Percentiles rank a stretch among this genome's conserved stretches.
Evolutionary conservation across 352 stramenopile genomes (phyloP).

Genomic region (Globisporangium barbulae): DNA sequence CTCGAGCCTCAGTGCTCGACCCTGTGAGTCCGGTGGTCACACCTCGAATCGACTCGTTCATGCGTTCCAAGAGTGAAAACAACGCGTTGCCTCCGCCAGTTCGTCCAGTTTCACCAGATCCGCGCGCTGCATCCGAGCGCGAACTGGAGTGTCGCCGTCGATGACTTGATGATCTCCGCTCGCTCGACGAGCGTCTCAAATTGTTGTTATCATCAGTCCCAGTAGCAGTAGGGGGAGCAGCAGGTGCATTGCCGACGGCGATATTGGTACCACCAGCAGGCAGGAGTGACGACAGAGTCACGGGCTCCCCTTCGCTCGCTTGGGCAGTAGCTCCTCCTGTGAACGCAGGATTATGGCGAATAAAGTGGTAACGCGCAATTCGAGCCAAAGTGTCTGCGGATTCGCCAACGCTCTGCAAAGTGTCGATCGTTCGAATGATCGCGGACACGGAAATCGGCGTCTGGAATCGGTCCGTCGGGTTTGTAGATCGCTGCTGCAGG

Average conservation of each 20-base stretch:
- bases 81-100: conserved; percentile 11
- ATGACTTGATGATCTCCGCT: conserved; percentile 16
- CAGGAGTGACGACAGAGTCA: not conserved
- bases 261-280: not conserved
- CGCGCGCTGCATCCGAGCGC: conserved; percentile 5
- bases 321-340: conserved; percentile 4
- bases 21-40: conserved; percentile 3
- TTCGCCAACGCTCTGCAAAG: conserved; percentile 52
- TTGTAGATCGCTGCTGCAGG: conserved; percentile 14
- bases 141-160: conserved; percentile 9
- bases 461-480: not conserved
- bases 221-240: not conserved
- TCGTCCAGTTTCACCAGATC: not conserved
- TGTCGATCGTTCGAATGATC: conserved; percentile 49
- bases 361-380: conserved; percentile 47
- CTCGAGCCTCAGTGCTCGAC: not conserved
- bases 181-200: not conserved
- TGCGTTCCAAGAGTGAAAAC: conserved; percentile 20
- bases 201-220: not conserved
- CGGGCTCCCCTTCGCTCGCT: conserved; percentile 7
- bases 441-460: conserved; percentile 13
- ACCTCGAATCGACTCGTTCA: conserved; percentile 25
- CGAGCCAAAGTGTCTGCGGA: conserved; percentile 42
- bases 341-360: conserved; percentile 29
- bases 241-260: not conserved